phyloP scores from a whole-genome alignment of 2,329 filamentous ascomycete genomes.

The Cercospora nicotianae region DNA sequence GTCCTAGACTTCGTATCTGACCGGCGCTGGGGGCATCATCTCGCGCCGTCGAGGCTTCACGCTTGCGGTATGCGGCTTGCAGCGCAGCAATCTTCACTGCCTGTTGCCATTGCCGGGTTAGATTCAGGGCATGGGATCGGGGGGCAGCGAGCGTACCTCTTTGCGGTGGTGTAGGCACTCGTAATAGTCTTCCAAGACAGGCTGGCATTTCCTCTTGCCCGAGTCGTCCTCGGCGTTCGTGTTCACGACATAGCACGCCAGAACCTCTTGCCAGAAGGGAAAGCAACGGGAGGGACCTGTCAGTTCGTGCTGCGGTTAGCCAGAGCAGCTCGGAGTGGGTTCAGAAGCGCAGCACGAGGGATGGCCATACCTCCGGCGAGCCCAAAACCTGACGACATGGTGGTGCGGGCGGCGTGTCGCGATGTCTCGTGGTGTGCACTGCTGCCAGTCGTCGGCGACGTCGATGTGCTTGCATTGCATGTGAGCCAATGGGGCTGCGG shows the following conservation, averaged over 20 bases:
- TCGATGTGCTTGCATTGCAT: neutral
- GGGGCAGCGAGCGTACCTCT: constrained; percentile 66
- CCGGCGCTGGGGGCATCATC: constrained; percentile 80
- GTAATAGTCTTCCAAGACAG: constrained; percentile 92
- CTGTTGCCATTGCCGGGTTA: constrained; percentile 48
- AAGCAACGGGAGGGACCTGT: constrained; percentile 80
- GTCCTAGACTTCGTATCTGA: constrained; percentile 81
- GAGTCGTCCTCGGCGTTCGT: constrained; percentile 73
- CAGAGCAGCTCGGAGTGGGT: neutral
- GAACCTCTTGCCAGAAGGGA: constrained; percentile 98
- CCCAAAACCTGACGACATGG: constrained; percentile 81
- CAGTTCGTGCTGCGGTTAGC: constrained; percentile 9
- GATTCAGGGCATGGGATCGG: neutral
- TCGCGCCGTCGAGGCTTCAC: constrained; percentile 70
- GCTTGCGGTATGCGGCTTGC: constrained; percentile 81
- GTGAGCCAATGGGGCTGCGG: constrained; percentile 4
- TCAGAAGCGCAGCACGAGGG: neutral
- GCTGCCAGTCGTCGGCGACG: neutral
- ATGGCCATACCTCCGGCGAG: constrained; percentile 68
- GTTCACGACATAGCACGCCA: constrained; percentile 98
- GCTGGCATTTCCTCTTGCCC: constrained; percentile 83
- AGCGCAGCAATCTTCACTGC: constrained; percentile 74
- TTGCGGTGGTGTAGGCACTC: constrained; percentile 99
- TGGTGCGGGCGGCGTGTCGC: constrained; percentile 22
- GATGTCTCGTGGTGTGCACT: constrained; percentile 7